Conservation (phyloP, 2,329 filamentous ascomycete species). For the Colletotrichum cereale region DNA sequence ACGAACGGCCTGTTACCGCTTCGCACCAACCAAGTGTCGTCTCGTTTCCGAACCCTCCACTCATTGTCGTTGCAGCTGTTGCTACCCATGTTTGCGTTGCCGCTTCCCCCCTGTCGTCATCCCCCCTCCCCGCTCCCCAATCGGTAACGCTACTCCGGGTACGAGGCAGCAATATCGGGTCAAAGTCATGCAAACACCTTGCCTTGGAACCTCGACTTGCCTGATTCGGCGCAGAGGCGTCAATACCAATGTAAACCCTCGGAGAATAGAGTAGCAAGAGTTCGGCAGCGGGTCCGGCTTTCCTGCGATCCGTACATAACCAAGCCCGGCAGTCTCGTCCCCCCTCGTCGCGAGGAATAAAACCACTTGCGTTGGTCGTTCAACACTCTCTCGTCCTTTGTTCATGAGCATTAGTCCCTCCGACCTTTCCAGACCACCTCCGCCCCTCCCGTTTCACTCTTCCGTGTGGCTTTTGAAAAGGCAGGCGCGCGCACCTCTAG, state of each 20-base stretch:
- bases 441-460: conserved; percentile 29
- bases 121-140: too few relatives aligned
- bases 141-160: background rate
- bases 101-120: background rate
- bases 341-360: too few relatives aligned
- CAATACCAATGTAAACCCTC: background rate
- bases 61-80: too few relatives aligned
- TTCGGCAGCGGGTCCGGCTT: background rate
- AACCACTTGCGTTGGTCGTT: conserved; percentile 15
- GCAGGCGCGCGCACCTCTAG: background rate
- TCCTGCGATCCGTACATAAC: background rate
- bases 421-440: background rate
- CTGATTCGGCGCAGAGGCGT: background rate
- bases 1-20: conserved; percentile 14
- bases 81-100: conserved; percentile 4
- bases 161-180: conserved; percentile 12
- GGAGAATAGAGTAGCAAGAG: background rate
- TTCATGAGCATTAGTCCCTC: background rate
- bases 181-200: background rate
- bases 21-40: conserved; percentile 16
- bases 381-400: conserved; percentile 7
- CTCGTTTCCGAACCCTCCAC: background rate
- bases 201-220: background rate
- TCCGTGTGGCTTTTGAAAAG: conserved; percentile 21
- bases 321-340: background rate